Base-by-base conservation (phyloP, 495 filamentous ascomycete genomes). In the Letharia lupina region DNA sequence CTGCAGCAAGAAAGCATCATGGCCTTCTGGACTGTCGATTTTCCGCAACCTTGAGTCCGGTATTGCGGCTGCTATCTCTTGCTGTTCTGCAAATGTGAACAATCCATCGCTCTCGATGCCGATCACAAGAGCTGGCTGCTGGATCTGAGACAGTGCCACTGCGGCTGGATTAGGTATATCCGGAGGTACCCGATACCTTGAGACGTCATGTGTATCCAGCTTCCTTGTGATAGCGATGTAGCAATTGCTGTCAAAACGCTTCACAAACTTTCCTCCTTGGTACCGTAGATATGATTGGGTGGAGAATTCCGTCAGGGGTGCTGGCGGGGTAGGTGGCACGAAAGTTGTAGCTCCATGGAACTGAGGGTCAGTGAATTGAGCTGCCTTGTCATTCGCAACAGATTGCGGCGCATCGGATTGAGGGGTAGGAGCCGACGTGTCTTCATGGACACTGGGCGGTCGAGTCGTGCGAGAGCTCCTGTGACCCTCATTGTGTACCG, bases 181-280 rank as follows among this genome's bases (percentile, higher is more conserved):
- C 6, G 75, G 71, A 48, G 69, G 75, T 48, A 77, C 75, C 28
- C 91, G 86, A 68, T 86, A 81, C 33, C 91, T 83, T 31, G 90
- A 92, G 39, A 98, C 84, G 73, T 98, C 94, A 74, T 98, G 94
- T 4, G 94, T 98, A 72, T 98, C 94, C n/a, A 98, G 86, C 76
- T 98, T 98, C 66, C 94, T 90, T 9, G 94, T 98, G 75, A 98
- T 96, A 67, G 94, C 92, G 65, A 98, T 98, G 77, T 98, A 98
- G 79, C 94, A 98, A 73, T 98, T 98, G 68, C 91, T 89, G 76
- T 98, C 94, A 73, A 97, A 98, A 10, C 94, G 87, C 72, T 91
- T 91, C 68, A 97, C 93, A 73, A 98, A 98, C 75, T 98, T 98
- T 63, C 87, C 84, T 52, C 90, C 93, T 77, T 98, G 94, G 76